phyloP scores from a whole-genome alignment of 2,329 filamentous ascomycete genomes.

The Pseudopyrenochaeta lycopersici region DNA sequence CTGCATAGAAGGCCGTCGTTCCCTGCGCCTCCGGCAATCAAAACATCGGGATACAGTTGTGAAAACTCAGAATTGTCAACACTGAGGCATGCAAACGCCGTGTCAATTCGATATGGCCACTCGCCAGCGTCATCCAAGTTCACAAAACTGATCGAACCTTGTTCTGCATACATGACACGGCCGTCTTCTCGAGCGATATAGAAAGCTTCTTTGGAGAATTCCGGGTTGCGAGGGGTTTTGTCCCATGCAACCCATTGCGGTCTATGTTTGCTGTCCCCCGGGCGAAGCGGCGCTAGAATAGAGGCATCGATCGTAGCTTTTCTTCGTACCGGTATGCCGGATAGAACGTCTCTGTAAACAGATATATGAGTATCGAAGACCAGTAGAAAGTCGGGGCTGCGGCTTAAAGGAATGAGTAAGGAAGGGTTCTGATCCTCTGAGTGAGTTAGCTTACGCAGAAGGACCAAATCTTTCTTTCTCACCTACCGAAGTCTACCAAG shows the following conservation, averaged over 20 bases:
- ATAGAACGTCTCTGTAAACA: conserved; percentile 51
- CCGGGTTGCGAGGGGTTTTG: conserved; percentile 69
- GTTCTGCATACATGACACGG: conserved; percentile 75
- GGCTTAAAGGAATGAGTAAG: conserved; percentile 52
- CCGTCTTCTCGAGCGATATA: conserved; percentile 92
- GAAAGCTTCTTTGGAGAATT: conserved; percentile 75
- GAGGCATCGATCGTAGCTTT: conserved; percentile 24
- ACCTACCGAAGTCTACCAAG: conserved; percentile 37
- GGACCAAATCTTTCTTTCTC: neutral
- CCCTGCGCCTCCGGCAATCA: conserved; percentile 80
- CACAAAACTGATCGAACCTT: conserved; percentile 56
- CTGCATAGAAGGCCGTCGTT: conserved; percentile 81
- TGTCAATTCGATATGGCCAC: conserved; percentile 78
- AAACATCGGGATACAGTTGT: conserved; percentile 74
- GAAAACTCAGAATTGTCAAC: conserved; percentile 57
- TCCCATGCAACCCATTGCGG: conserved; percentile 88
- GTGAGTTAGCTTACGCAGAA: conserved; percentile 12
- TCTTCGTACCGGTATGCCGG: conserved; percentile 43
- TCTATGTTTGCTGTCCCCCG: conserved; percentile 39
- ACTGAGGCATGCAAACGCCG: conserved; percentile 76
- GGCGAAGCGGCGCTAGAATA: conserved; percentile 57
- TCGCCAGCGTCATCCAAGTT: conserved; percentile 56
- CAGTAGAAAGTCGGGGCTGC: conserved; percentile 53
- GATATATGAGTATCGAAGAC: conserved; percentile 48
- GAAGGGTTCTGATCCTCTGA: conserved; percentile 48